Evolutionary conservation across 1,284 basidiomycete species (phyloP), one percentile per base, ranked within the genome.

Genomic region (Mycena sp.): DNA sequence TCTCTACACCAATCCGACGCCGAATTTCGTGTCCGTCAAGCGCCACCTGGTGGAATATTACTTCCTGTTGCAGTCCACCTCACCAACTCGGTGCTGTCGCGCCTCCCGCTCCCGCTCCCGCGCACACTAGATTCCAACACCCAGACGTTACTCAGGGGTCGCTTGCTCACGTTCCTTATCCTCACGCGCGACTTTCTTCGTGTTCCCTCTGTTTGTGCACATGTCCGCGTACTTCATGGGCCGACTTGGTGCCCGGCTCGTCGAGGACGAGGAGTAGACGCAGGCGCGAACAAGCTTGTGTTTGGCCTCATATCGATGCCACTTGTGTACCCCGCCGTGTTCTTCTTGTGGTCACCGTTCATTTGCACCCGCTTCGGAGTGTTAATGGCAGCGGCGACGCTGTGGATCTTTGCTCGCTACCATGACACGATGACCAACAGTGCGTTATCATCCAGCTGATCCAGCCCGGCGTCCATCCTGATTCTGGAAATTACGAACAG

Each of bases 281-380:
- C 92, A 94, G 77, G 95, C 95, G 37, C 94, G 80, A 96, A 92
- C 80, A 96, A 98, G 80, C 87, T 96, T 43, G 88, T 92, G 14
- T 89, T 96, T 68, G 93, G 94, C 1, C 74, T 97, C 23, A 72
- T 96, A 49, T 85, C 94, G 53, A 80, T 91, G 46, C 74, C 92
- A 65, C 74, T 94, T 69, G 88, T 91, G 44, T 97, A 96, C 78
- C 90, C 93, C n/a, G 75, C 87, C 19, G 77, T 88, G 32, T 97
- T 97, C 80, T 87, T 88, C 69, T 78, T 96, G 19, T 96, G 94
- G 92, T 87, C 89, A 12, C 74, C 95, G 38, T 84, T 96, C 63
- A 85, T 85, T 79, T 91, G 89, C 65, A 91, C 89, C 72, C 73
- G 84, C 70, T 45, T 75, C 16, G 83, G 90, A 6, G 86, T 84